phyloP scores from a whole-genome alignment of 2,329 filamentous ascomycete genomes.

The Moelleriella libera region DNA sequence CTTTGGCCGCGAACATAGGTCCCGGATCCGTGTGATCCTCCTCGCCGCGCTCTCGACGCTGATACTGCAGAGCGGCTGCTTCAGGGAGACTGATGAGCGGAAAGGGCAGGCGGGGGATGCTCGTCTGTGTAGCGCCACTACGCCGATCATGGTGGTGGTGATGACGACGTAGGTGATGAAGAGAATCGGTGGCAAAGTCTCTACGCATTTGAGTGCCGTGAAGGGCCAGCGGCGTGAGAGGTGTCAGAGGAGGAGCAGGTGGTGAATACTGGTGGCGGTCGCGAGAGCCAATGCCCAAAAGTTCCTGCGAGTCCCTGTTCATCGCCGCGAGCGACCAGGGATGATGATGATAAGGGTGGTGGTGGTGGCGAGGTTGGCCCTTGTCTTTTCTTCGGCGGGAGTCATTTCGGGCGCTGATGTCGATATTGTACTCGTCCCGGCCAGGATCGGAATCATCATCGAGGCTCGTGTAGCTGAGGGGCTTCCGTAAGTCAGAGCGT shows the following conservation, averaged over 20 bases:
- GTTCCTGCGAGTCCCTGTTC: conserved; percentile 3
- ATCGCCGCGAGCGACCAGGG: background rate
- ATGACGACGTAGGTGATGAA: background rate
- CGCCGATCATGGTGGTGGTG: too few relatives aligned
- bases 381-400: too few relatives aligned
- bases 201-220: background rate
- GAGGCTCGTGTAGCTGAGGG: conserved; percentile 17
- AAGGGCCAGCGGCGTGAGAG: too few relatives aligned
- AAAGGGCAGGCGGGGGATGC: conserved; percentile 17
- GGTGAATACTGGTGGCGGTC: background rate
- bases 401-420: too few relatives aligned
- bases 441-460: conserved; percentile 10
- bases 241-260: too few relatives aligned
- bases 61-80: conserved; percentile 18
- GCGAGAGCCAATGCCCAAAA: conserved; percentile 1
- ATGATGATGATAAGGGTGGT: background rate
- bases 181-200: conserved; percentile 7
- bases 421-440: too few relatives aligned
- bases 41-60: conserved; percentile 18
- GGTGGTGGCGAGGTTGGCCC: too few relatives aligned
- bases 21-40: conserved; percentile 21
- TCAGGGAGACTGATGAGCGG: conserved; percentile 22
- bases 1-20: conserved; percentile 13
- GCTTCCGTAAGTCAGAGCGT: conserved; percentile 10
- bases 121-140: background rate